Evolutionary conservation across 1,139 yeast species (phyloP).

Genomic region (Taiozyma onychis): DNA sequence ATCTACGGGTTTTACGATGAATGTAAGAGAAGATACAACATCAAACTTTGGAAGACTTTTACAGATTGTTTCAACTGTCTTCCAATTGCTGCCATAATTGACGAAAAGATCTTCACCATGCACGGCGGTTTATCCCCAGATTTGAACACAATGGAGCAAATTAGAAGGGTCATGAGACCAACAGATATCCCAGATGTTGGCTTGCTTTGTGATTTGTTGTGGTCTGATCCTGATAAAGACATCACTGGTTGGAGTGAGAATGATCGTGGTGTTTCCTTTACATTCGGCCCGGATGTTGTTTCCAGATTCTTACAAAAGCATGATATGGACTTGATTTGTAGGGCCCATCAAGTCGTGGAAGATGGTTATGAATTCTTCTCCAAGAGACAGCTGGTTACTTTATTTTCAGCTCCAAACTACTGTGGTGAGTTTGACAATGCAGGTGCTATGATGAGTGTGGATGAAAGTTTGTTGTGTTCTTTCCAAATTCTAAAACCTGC

Average conservation of each 20-base stretch:
- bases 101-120: slow-evolving; percentile 96
- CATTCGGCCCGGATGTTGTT: slow-evolving; percentile 97
- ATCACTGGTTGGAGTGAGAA: slow-evolving; percentile 98
- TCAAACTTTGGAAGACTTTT: slow-evolving; percentile 96
- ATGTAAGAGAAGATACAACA: slow-evolving; percentile 94
- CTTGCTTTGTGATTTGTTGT: slow-evolving; percentile 85
- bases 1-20: slow-evolving; percentile 97
- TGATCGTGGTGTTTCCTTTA: slow-evolving; percentile 96
- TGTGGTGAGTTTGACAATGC: slow-evolving; percentile 99
- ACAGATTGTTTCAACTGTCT: slow-evolving; percentile 97
- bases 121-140: slow-evolving; percentile 98
- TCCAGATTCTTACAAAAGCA: slow-evolving; percentile 91
- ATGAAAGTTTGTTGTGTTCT: slow-evolving; percentile 90
- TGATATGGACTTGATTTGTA: slow-evolving; percentile 94
- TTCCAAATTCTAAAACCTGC: slow-evolving; percentile 98
- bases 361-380: slow-evolving; percentile 98
- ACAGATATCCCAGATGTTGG: slow-evolving; percentile 98
- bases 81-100: slow-evolving; percentile 97
- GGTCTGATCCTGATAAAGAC: slow-evolving; percentile 99
- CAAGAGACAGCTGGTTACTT: slow-evolving; percentile 90
- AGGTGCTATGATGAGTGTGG: slow-evolving; percentile 99
- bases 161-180: slow-evolving; percentile 97
- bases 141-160: slow-evolving; percentile 95
- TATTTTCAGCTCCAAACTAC: slow-evolving; percentile 94
- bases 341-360: slow-evolving; percentile 98